A percentile compares a stretch with the other conserved stretches of the same genome.
Conservation (phyloP, 176 grass and related monocot genomes). For the Phragmites australis region DNA sequence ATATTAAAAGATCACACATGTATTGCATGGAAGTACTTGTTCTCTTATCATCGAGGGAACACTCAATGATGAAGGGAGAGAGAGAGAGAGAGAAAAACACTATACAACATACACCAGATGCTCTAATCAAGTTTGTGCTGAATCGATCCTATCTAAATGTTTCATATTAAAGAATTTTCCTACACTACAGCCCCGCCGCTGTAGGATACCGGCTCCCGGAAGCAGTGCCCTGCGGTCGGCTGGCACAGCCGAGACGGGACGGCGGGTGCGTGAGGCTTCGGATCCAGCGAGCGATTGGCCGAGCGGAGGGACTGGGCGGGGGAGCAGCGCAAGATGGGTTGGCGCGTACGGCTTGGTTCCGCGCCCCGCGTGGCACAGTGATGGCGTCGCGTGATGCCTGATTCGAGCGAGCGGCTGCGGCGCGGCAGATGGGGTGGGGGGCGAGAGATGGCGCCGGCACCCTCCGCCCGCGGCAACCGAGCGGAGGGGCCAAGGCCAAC, state of each 20-base stretch:
- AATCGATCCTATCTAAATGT: no score
- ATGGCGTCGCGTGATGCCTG: slow-evolving; percentile 12
- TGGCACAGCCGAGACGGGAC: not conserved
- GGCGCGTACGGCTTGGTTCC: not conserved
- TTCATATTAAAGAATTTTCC: no score
- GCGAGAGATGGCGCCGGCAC: slow-evolving; percentile 8
- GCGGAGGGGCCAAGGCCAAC: not conserved
- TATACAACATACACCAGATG: no score
- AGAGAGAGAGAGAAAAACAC: no score
- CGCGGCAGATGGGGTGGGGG: not conserved
- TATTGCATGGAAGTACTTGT: no score
- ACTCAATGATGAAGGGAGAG: no score
- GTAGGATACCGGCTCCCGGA: not conserved
- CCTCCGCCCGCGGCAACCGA: slow-evolving; percentile 42
- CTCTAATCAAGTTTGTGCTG: no score
- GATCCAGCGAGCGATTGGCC: not conserved
- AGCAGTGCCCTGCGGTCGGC: slow-evolving; percentile 8
- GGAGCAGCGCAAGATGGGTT: no score
- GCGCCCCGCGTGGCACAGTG: slow-evolving; percentile 30
- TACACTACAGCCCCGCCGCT: not conserved
- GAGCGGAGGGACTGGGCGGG: no score
- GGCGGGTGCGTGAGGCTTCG: not conserved
- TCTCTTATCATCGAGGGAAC: no score
- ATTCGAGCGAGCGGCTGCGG: not conserved
- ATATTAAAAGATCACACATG: no score